Percentiles rank a stretch among this genome's conserved stretches.
phyloP scores from a whole-genome alignment of 2,329 filamentous ascomycete species.

The Helicocarpus griseus region DNA sequence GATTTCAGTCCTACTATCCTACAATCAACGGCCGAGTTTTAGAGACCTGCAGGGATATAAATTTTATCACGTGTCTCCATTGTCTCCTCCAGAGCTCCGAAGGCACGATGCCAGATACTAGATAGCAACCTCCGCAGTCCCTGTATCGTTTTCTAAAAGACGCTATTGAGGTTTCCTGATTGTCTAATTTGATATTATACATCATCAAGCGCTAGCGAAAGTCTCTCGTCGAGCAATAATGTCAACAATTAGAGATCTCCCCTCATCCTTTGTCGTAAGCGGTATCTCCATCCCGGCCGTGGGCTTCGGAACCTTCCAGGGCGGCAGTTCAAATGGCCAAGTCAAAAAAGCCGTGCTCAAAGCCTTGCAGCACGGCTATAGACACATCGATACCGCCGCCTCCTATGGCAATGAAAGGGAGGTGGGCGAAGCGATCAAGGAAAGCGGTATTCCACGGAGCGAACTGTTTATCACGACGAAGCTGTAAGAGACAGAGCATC shows the following conservation, averaged over 20 bases:
- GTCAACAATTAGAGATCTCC: neutral
- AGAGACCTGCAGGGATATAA: no score
- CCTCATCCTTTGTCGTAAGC: neutral
- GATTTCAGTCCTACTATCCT: no score
- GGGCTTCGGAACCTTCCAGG: constrained; percentile 9
- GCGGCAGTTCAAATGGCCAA: constrained; percentile 14
- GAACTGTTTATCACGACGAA: constrained; percentile 60
- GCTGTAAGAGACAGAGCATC: constrained; percentile 33
- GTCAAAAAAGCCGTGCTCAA: constrained; percentile 40
- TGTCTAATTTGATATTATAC: neutral
- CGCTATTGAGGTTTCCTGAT: neutral
- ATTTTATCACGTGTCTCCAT: no score
- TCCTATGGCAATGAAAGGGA: constrained; percentile 56
- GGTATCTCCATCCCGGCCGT: neutral
- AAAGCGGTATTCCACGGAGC: constrained; percentile 54
- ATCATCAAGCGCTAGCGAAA: no score
- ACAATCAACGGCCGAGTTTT: no score
- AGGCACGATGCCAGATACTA: no score
- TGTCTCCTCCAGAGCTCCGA: no score
- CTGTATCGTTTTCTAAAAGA: no score
- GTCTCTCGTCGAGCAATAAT: neutral
- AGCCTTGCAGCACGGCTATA: constrained; percentile 41
- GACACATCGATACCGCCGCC: constrained; percentile 43
- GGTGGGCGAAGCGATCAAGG: constrained; percentile 54
- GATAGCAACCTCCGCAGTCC: no score